Evolutionary conservation across 1,284 basidiomycete genomes (phyloP).

Genomic region (Apiotrichum mycotoxinovorans): DNA sequence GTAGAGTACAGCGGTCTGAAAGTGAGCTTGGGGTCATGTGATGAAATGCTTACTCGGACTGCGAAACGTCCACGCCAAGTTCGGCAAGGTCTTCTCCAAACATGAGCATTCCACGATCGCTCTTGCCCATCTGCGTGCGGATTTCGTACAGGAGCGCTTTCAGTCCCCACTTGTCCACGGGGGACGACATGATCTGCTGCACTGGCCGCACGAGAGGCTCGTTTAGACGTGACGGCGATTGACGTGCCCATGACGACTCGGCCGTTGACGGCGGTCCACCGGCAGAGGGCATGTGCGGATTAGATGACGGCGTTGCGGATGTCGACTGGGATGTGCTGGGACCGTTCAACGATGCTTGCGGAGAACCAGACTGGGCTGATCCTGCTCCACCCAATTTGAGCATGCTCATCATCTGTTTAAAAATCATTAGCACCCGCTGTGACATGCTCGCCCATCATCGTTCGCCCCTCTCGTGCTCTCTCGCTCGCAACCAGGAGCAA

Average conservation of each 20-base stretch:
- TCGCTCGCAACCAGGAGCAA: background rate
- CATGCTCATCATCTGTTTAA: constrained; percentile 27
- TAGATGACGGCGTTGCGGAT: constrained; percentile 33
- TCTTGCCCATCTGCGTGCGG: constrained; percentile 70
- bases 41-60: constrained; percentile 63
- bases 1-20: constrained; percentile 79
- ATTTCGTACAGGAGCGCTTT: constrained; percentile 85
- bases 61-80: constrained; percentile 86
- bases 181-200: constrained; percentile 87
- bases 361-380: constrained; percentile 14
- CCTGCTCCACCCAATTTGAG: constrained; percentile 21
- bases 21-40: constrained; percentile 2
- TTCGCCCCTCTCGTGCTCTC: background rate
- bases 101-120: constrained; percentile 78
- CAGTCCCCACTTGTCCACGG: constrained; percentile 93
- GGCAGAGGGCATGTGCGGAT: constrained; percentile 24
- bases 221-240: constrained; percentile 25
- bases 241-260: constrained; percentile 35
- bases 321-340: constrained; percentile 32
- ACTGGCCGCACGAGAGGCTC: constrained; percentile 78
- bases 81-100: constrained; percentile 90
- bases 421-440: constrained; percentile 1
- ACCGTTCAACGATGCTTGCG: constrained; percentile 25
- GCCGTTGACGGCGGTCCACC: constrained; percentile 29
- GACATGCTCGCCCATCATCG: background rate